Evolutionary conservation across 306 rosid genomes (phyloP), one percentile per base, ranked within the genome.

Genomic region (Purshia tridentata): DNA sequence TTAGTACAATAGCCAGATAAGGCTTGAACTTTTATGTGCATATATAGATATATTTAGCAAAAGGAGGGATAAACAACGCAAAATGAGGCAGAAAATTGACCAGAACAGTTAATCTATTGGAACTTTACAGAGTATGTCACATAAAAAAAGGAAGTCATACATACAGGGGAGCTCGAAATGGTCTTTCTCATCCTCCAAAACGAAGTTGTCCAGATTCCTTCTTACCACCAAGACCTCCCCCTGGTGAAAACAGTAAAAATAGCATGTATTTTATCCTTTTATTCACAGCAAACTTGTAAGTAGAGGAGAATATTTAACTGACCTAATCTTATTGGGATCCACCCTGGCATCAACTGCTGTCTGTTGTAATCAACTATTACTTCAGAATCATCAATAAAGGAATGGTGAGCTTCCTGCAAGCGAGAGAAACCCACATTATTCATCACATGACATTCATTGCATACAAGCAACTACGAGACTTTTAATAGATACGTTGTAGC

Each of bases 171-270:
- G 98, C 98, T 50, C 89, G 96, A 64, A 93, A 93, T 48, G 98
- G 98, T 76, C 91, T 89, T 69, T 89, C 98, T 75, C 97, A 84
- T 80, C 98, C 98, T 50, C 98, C 98, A 78, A 93, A 93, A 42
- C 98, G 96, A 74, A 93, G 96, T 75, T 93, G 98, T 68, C 98
- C 98, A 8, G 98, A 93, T 80, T 93, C 98, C 84, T 93, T 93
- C 86, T 82, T 84, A 73, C 98, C 96, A 67, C 98, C 90, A 72
- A 93, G 93, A 70, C 98, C 98, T 42, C 98, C 98, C 74, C 98
- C 97, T 93, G 76, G 39, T 50, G 29, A 73, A 67, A 76, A 55
- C 55, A 53, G 44, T 5, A 37, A 45, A 75, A 56, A 76, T n/a
- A n/a, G n/a, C 42, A 72, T 69, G 48, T 81, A 73, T 60, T 46